Evolutionary conservation across 2,329 filamentous ascomycete genomes (phyloP).

Genomic region (Trichoderma aggressivum): DNA sequence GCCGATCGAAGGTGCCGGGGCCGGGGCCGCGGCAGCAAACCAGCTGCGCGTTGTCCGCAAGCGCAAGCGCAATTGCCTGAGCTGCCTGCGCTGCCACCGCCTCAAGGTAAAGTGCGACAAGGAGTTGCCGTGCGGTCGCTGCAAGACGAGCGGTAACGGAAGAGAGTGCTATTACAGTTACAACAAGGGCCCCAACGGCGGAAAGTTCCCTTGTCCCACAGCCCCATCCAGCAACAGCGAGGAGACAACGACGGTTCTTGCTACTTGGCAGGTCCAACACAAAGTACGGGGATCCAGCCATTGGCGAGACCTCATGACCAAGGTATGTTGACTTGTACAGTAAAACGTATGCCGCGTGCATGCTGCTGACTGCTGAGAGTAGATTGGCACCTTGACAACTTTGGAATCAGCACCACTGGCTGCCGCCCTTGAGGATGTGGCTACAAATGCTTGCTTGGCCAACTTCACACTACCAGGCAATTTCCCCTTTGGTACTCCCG

Average conservation of each 20-base stretch:
- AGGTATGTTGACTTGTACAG: slow-evolving; percentile 27
- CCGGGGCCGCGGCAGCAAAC: background rate
- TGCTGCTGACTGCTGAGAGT: background rate
- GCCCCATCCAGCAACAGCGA: slow-evolving; percentile 24
- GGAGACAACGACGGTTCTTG: slow-evolving; percentile 29
- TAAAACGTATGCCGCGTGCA: background rate
- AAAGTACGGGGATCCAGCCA: slow-evolving; percentile 36
- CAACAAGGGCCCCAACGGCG: slow-evolving; percentile 36
- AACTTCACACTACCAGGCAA: slow-evolving; percentile 36
- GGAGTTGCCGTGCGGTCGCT: slow-evolving; percentile 35
- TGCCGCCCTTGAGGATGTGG: slow-evolving; percentile 31
- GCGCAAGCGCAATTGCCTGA: slow-evolving; percentile 37
- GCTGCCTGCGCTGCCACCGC: slow-evolving; percentile 36
- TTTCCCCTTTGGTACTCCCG: slow-evolving; percentile 38
- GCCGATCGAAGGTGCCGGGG: background rate
- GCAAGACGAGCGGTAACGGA: slow-evolving; percentile 34
- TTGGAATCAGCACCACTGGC: slow-evolving; percentile 29
- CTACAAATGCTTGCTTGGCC: slow-evolving; percentile 35
- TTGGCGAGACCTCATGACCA: slow-evolving; percentile 37
- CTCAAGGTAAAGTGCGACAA: slow-evolving; percentile 40
- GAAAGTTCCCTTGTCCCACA: slow-evolving; percentile 34
- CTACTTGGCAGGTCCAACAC: slow-evolving; percentile 34
- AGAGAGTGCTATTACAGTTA: slow-evolving; percentile 37
- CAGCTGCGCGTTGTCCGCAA: slow-evolving; percentile 31
- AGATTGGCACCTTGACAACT: slow-evolving; percentile 30